Evolutionary conservation across 139 green algal genomes (phyloP).

Genomic region (Ostreobium quekettii): DNA sequence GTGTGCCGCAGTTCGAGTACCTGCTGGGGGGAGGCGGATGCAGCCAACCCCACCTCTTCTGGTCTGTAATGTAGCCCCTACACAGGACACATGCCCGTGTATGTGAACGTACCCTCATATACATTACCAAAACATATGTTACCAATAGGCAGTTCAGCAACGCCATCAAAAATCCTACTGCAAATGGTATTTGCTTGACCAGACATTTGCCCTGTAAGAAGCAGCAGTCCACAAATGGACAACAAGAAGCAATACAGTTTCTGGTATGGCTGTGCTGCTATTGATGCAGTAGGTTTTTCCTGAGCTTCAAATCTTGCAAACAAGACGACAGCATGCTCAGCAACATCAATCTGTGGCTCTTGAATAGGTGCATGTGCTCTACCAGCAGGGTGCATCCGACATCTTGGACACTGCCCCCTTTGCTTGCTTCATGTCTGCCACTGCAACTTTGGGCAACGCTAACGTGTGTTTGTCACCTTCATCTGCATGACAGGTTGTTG

Average conservation of each 20-base stretch:
- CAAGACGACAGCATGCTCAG: neutral
- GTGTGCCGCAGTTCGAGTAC: neutral
- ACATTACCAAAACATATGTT: neutral
- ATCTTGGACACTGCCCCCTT: conserved; percentile 53
- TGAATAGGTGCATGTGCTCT: conserved; percentile 14
- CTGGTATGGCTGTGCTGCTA: conserved; percentile 22
- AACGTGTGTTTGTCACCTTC: conserved; percentile 15
- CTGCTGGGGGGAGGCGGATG: neutral
- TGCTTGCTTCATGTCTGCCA: conserved; percentile 44
- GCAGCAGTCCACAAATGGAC: conserved; percentile 1
- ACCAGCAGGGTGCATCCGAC: conserved; percentile 60
- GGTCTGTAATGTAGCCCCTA: conserved; percentile 14
- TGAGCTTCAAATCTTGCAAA: neutral
- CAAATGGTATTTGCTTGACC: conserved; percentile 19
- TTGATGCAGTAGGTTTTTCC: conserved; percentile 25
- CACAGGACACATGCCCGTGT: too few species aligned
- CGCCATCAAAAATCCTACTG: neutral
- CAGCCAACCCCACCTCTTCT: conserved; percentile 1
- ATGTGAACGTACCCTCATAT: neutral
- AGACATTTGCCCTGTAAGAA: neutral
- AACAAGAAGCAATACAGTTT: neutral
- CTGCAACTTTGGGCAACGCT: conserved; percentile 32
- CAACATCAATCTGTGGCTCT: neutral
- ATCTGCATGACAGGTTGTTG: neutral
- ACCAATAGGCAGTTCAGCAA: conserved; percentile 5